A percentile compares a stretch with the other conserved stretches of the same genome.
These are phyloP conservation scores for Cornus controversa DNA, from an alignment of 148 eudicot species.

Conservation along the genomic window DNA sequence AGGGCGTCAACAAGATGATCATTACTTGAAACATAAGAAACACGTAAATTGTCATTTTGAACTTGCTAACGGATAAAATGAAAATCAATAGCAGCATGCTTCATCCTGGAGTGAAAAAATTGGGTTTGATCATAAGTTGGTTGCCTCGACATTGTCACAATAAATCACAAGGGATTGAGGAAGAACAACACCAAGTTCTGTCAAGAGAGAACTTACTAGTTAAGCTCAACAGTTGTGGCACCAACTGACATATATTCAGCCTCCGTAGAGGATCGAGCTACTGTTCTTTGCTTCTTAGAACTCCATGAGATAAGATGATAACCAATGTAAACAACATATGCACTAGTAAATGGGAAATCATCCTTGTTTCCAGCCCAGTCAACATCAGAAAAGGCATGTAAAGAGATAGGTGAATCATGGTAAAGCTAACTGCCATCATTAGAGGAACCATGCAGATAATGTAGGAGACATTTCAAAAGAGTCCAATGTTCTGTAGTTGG, in stretches of 20 bases:
- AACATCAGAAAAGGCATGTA: too few relatives aligned
- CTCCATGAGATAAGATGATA: too few relatives aligned
- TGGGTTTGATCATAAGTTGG: neutral
- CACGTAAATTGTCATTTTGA: neutral
- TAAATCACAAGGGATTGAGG: too few relatives aligned
- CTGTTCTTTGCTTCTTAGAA: too few relatives aligned
- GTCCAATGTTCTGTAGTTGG: neutral
- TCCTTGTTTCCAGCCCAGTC: too few relatives aligned
- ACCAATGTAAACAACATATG: neutral
- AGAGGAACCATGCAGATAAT: neutral
- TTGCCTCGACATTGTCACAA: slow-evolving; percentile 1
- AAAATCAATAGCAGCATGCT: neutral
- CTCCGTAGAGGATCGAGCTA: too few relatives aligned
- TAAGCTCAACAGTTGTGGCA: neutral
- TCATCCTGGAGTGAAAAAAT: neutral
- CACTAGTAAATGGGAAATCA: neutral
- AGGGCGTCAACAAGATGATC: too few relatives aligned
- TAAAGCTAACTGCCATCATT: neutral
- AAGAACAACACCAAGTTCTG: too few relatives aligned
- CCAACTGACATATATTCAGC: neutral
- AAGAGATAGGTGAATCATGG: neutral
- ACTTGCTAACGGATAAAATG: neutral
- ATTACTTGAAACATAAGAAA: too few relatives aligned
- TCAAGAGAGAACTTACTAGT: neutral
- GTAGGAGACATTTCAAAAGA: neutral